A percentile compares a stretch with the other conserved stretches of the same genome.
These are phyloP conservation scores for Penicillium silybi DNA, from an alignment of 495 filamentous ascomycete species.

Conservation along the genomic window DNA sequence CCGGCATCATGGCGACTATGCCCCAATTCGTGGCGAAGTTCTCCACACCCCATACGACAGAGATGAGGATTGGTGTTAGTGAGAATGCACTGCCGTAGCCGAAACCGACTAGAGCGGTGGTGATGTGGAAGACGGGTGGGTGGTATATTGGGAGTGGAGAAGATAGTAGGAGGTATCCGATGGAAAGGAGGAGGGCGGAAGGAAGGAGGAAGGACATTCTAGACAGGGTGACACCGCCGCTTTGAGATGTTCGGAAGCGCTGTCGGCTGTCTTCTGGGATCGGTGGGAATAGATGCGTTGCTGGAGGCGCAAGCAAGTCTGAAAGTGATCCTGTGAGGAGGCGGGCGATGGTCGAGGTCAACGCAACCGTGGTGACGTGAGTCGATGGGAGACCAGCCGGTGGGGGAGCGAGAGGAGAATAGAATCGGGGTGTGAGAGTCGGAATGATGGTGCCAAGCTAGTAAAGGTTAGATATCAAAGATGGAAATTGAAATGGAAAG, in stretches of 20 bases:
- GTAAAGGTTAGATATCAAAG: neutral
- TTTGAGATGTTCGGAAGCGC: conserved; percentile 17
- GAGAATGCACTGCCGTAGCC: conserved; percentile 92
- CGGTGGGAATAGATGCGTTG: conserved; percentile 34
- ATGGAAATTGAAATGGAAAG: neutral
- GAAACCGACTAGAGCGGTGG: conserved; percentile 75
- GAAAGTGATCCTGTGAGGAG: conserved; percentile 80
- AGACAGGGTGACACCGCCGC: conserved; percentile 54
- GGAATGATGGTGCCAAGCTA: conserved; percentile 85
- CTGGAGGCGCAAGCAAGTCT: conserved; percentile 77
- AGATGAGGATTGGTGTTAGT: conserved; percentile 84
- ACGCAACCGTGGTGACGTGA: conserved; percentile 85
- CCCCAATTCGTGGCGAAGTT: conserved; percentile 99
- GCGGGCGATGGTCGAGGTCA: conserved; percentile 86
- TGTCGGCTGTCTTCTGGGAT: conserved; percentile 28
- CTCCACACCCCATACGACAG: conserved; percentile 94
- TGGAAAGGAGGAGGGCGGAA: conserved; percentile 68
- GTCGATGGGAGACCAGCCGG: conserved; percentile 71
- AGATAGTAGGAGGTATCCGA: conserved; percentile 72
- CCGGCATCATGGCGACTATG: conserved; percentile 86
- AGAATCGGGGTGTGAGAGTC: conserved; percentile 66
- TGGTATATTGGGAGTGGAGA: conserved; percentile 64
- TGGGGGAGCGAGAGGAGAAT: conserved; percentile 40
- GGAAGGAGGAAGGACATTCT: conserved; percentile 74
- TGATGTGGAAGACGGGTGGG: conserved; percentile 68